Evolutionary conservation across 2,329 filamentous ascomycete genomes (phyloP).

Genomic region (Tolypocladium cylindrosporum): DNA sequence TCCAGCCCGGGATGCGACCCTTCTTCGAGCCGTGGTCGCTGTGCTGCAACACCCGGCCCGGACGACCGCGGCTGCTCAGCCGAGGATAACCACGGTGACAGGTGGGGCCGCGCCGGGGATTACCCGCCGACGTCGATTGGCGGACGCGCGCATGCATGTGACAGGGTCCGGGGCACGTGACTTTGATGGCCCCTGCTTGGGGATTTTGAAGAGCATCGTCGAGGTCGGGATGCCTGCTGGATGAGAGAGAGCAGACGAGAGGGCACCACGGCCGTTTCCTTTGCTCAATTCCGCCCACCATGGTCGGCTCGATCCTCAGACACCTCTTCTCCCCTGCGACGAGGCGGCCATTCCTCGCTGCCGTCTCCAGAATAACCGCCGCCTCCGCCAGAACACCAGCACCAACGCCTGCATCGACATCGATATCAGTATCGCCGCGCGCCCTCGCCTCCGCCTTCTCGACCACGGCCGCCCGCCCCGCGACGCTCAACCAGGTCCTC

Average conservation of each 20-base stretch:
- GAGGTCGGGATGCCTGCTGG: background rate
- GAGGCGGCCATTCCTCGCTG: conserved; percentile 15
- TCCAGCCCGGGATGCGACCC: background rate
- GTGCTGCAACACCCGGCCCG: background rate
- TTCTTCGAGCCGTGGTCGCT: background rate
- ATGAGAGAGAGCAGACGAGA: background rate
- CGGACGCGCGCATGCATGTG: background rate
- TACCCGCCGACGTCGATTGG: background rate
- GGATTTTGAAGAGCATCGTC: background rate
- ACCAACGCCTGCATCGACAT: conserved; percentile 7
- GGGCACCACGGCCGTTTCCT: background rate
- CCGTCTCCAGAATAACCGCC: conserved; percentile 5
- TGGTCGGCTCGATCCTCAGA: conserved; percentile 25
- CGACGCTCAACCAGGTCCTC: conserved; percentile 66
- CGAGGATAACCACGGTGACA: conserved; percentile 15
- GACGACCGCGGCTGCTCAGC: conserved; percentile 5
- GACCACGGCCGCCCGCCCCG: conserved; percentile 43
- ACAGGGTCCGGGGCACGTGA: background rate
- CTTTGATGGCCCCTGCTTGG: background rate
- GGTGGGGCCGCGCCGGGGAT: conserved; percentile 1
- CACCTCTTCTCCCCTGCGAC: conserved; percentile 22
- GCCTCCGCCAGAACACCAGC: conserved; percentile 7
- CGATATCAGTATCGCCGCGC: background rate
- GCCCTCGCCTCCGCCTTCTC: conserved; percentile 37
- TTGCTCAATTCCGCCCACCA: conserved; percentile 10